Conservation (phyloP, 2,329 filamentous ascomycete genomes). For the Alternaria sp. region DNA sequence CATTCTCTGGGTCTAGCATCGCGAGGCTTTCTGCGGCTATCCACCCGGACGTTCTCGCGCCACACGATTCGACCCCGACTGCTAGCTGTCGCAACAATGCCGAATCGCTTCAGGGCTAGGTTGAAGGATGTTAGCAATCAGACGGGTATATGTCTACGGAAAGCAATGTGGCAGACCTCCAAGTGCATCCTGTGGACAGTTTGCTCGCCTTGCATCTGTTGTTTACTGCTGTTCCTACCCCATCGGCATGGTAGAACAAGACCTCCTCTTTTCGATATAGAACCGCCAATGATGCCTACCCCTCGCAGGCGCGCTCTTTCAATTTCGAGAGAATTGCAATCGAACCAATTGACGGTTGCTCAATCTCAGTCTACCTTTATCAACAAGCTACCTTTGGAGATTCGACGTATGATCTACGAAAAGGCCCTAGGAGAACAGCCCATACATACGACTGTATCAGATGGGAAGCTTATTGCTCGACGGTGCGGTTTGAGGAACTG, state of each 20-base stretch:
- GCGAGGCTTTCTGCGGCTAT: not conserved
- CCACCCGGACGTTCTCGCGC: not conserved
- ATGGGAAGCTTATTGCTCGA: conserved; percentile 18
- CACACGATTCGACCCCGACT: not conserved
- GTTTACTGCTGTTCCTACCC: conserved; percentile 17
- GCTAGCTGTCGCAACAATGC: conserved; percentile 2
- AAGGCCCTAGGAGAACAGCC: conserved; percentile 20
- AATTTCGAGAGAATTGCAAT: conserved; percentile 15
- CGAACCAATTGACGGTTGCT: conserved; percentile 18
- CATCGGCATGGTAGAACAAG: conserved; percentile 2
- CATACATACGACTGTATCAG: conserved; percentile 18
- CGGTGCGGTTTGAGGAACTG: conserved; percentile 7
- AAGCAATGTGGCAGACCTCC: conserved; percentile 18
- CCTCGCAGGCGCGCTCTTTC: conserved; percentile 28
- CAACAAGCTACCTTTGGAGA: conserved; percentile 29
- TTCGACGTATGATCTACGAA: conserved; percentile 31
- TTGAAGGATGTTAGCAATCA: conserved; percentile 19
- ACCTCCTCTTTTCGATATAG: not conserved
- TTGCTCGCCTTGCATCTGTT: conserved; percentile 29
- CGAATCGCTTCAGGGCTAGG: conserved; percentile 10
- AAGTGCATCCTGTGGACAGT: conserved; percentile 25
- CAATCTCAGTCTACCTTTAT: conserved; percentile 31
- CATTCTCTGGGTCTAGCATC: not conserved
- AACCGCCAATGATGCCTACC: conserved; percentile 20
- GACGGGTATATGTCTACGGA: conserved; percentile 14